Percentiles rank a stretch among this genome's conserved stretches.
phyloP scores from a whole-genome alignment of 176 grass and related monocot genomes.

The Carex cristatella region DNA sequence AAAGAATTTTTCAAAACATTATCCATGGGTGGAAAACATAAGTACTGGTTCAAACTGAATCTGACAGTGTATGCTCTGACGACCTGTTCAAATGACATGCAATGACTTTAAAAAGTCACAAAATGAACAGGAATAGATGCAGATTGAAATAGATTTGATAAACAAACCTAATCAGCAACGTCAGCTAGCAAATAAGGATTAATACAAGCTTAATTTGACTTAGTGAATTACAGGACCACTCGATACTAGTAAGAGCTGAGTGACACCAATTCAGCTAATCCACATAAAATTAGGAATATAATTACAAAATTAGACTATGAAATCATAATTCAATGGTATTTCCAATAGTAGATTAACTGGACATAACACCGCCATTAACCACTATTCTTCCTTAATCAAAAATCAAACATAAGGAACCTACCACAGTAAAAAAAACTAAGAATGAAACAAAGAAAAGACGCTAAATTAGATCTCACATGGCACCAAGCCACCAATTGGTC shows the following conservation, averaged over 20 bases:
- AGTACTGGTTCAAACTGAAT: conserved; percentile 1
- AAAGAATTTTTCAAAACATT: not conserved
- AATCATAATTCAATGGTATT: not conserved
- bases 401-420: not conserved
- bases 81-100: not conserved
- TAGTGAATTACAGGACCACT: not conserved
- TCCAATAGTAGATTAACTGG: not conserved
- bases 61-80: conserved; percentile 7
- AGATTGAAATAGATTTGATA: not conserved
- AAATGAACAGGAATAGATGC: not conserved
- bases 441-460: conserved; percentile 1
- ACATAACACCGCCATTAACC: not conserved
- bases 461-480: conserved; percentile 7
- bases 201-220: not conserved
- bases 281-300: not conserved
- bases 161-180: not conserved
- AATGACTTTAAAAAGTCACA: not conserved
- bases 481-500: conserved; percentile 39
- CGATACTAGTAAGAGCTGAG: not conserved
- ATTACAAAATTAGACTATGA: not conserved
- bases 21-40: not conserved
- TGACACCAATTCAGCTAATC: not conserved
- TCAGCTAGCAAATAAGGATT: conserved; percentile 12
- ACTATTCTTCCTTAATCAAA: not conserved
- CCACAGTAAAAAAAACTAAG: not conserved